Percentiles rank a stretch among this genome's conserved stretches.
phyloP scores from a whole-genome alignment of 2,329 filamentous ascomycete species.

The Biscogniauxia sp. region DNA sequence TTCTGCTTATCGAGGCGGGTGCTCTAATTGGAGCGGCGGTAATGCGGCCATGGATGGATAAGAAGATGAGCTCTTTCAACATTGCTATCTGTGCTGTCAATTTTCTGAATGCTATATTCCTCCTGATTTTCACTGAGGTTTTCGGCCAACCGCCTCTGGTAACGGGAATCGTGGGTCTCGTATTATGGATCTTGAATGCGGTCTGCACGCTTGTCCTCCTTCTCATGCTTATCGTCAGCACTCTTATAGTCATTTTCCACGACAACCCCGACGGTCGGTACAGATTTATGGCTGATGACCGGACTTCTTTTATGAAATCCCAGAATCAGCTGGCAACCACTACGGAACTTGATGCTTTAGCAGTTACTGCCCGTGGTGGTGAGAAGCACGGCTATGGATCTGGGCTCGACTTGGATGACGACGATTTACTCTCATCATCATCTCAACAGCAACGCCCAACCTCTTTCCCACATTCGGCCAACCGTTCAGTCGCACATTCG shows the following conservation, averaged over 20 bases:
- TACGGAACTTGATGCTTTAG: constrained; percentile 86
- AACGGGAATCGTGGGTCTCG: constrained; percentile 81
- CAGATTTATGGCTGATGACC: constrained; percentile 94
- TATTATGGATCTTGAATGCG: constrained; percentile 86
- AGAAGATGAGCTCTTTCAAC: constrained; percentile 96
- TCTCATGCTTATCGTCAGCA: constrained; percentile 76
- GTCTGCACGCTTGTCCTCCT: constrained; percentile 79
- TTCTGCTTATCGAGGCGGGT: constrained; percentile 78
- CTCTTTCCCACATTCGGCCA: constrained; percentile 21
- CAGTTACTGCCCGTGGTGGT: constrained; percentile 83
- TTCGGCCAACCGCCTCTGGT: constrained; percentile 83
- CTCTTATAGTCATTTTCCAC: constrained; percentile 71
- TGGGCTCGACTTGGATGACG: constrained; percentile 66
- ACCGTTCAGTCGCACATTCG: constrained; percentile 7
- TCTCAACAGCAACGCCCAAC: constrained; percentile 48
- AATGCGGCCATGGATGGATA: constrained; percentile 95
- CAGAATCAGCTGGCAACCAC: constrained; percentile 73
- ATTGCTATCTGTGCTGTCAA: constrained; percentile 88
- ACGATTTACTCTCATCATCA: constrained; percentile 62
- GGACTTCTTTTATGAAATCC: constrained; percentile 96
- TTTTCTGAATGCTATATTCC: constrained; percentile 85
- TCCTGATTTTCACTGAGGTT: constrained; percentile 83
- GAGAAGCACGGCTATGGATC: constrained; percentile 64
- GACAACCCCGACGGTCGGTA: constrained; percentile 95
- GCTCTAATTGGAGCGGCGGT: constrained; percentile 77